Conservation (phyloP, 1,284 basidiomycete species). For the Cystobasidium slooffiae region DNA sequence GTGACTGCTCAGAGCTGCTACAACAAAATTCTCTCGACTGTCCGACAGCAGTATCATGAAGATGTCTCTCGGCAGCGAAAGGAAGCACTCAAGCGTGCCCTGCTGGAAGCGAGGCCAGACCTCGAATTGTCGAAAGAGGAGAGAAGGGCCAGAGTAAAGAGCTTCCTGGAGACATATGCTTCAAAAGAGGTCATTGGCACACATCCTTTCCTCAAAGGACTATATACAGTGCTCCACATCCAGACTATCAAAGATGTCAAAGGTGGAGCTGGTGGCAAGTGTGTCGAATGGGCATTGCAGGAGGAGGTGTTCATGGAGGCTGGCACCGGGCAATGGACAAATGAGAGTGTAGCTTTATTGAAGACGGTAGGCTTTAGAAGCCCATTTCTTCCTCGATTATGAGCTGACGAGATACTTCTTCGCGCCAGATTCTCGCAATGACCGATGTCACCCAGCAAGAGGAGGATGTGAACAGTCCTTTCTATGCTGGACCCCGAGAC, state of each 20-base stretch:
- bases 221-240: conserved; percentile 33
- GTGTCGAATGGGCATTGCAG: conserved; percentile 41
- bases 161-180: conserved; percentile 30
- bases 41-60: conserved; percentile 38
- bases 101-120: conserved; percentile 25
- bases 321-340: conserved; percentile 24
- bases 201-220: conserved; percentile 41
- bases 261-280: conserved; percentile 38
- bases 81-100: background rate
- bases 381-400: background rate
- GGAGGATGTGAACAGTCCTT: background rate
- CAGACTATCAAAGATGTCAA: conserved; percentile 33
- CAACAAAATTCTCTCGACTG: conserved; percentile 33
- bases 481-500: background rate
- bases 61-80: conserved; percentile 32
- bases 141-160: conserved; percentile 18
- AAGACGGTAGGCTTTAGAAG: conserved; percentile 9
- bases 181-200: conserved; percentile 42
- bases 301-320: conserved; percentile 45
- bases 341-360: conserved; percentile 34
- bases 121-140: conserved; percentile 15
- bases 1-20: conserved; percentile 37
- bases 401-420: background rate
- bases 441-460: conserved; percentile 16
- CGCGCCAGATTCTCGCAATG: background rate